Percentiles rank a stretch among this genome's conserved stretches.
phyloP scores from a whole-genome alignment of 2,329 filamentous ascomycete species.

The Neopestalotiopsis rosae region DNA sequence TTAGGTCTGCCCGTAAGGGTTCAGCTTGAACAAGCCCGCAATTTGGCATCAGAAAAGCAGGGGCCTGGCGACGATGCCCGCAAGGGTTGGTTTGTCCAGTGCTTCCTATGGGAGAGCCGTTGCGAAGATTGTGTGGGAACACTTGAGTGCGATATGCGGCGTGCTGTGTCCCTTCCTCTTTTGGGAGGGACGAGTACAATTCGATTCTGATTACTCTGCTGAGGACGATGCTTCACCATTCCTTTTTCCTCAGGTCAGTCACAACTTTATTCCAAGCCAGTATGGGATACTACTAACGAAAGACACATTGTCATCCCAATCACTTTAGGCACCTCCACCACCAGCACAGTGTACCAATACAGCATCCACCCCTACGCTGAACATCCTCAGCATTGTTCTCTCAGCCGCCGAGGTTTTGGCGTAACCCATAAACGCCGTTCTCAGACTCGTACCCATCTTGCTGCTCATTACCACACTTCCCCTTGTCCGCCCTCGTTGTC shows the following conservation, averaged over 20 bases:
- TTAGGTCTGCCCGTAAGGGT: constrained; percentile 80
- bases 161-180: constrained; percentile 51
- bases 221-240: constrained; percentile 74
- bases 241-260: constrained; percentile 41
- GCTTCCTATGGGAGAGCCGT: constrained; percentile 83
- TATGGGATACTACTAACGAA: constrained; percentile 37
- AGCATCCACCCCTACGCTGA: neutral
- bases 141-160: constrained; percentile 98
- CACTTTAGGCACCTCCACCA: neutral
- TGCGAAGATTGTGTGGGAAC: constrained; percentile 90
- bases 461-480: neutral
- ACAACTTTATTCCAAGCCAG: constrained; percentile 21
- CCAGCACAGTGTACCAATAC: neutral
- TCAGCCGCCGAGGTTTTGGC: neutral
- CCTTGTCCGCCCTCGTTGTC: neutral
- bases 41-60: constrained; percentile 92
- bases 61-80: constrained; percentile 41
- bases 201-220: constrained; percentile 94
- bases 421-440: neutral
- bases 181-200: constrained; percentile 61
- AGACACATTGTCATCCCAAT: constrained; percentile 10
- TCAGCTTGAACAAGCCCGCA: constrained; percentile 84
- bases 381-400: neutral
- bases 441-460: neutral
- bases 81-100: constrained; percentile 42